Evolutionary conservation across 257 asterid genomes (phyloP), one percentile per base, ranked within the genome.

Genomic region (Craterostigma plantagineum): DNA sequence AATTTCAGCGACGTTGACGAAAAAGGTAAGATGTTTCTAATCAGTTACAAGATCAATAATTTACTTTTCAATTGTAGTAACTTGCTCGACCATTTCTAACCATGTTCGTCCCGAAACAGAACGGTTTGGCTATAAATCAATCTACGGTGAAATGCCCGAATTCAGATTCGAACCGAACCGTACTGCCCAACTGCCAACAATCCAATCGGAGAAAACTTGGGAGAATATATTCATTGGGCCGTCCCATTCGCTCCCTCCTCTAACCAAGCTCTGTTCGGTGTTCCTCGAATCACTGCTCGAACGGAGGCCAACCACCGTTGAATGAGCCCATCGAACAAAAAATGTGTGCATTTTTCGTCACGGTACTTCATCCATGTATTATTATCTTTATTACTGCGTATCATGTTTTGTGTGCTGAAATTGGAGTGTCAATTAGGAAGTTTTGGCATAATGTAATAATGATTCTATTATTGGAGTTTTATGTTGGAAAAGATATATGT

Each of bases 211-310:
- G 16, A 68, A 64, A 49, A 44, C 50, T n/a, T 79, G 85, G 93
- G 78, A 68, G 58, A 68, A 66, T 11, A 42, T 87, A 54, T 77
- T 76, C 56, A 67, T 76, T 39, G 97, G 95, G 38, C 84, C 93
- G 45, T 78, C 98, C 53, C 93, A 87, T 54, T 67, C 46, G 14
- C 82, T 82, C 55, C 95, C 91, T 62, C 84, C 93, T 18, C 79
- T 87, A 12, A 57, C 77, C 55, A 79, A 70, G 68, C 27, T 82
- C 58, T 79, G 95, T 49, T 56, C 75, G 0, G 71, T 55, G 13
- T 87, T 69, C 64, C 53, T 87, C 45, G 93, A 82, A 55, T 73
- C 98, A 3, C 65, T 76, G 52, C 57, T 76, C 38, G 85, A 73
- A 60, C 73, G 76, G 57, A 75, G 92, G 45, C 37, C 62, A 2